These are phyloP conservation scores for Ramaria sp. DNA, from an alignment of 768 basidiomycete genomes.

Conservation along the genomic window DNA sequence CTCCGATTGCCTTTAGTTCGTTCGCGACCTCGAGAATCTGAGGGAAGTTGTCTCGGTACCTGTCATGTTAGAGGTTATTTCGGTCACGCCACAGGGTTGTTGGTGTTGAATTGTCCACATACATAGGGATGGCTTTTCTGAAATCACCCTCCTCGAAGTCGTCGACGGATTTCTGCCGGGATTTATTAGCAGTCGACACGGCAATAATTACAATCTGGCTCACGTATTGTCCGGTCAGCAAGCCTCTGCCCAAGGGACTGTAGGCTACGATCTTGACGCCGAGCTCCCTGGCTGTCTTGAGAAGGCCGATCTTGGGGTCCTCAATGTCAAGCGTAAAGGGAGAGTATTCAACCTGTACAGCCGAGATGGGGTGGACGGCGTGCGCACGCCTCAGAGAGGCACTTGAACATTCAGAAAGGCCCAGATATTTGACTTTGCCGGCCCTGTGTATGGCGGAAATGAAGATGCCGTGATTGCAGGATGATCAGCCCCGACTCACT, in stretches of 20 bases:
- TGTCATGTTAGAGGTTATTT: too few relatives aligned
- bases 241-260: constrained; percentile 40
- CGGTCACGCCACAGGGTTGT: not conserved
- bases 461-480: too few relatives aligned
- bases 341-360: constrained; percentile 42
- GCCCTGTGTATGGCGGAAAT: constrained; percentile 12
- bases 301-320: constrained; percentile 28
- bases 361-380: constrained; percentile 38
- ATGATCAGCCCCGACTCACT: constrained; percentile 15
- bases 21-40: constrained; percentile 31
- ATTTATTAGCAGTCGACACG: not conserved
- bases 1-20: constrained; percentile 24
- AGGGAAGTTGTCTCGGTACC: constrained; percentile 34
- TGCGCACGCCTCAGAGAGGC: constrained; percentile 38
- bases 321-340: constrained; percentile 40
- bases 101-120: not conserved
- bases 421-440: constrained; percentile 41
- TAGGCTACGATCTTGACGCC: constrained; percentile 41
- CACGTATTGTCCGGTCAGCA: constrained; percentile 38
- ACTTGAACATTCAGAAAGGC: constrained; percentile 42
- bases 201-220: constrained; percentile 10
- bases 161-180: constrained; percentile 24
- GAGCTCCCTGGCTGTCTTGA: constrained; percentile 36
- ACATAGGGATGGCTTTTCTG: constrained; percentile 26
- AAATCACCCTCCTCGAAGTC: constrained; percentile 32